Evolutionary conservation across 257 asterid genomes (phyloP).

Genomic region (Schizonepeta tenuifolia): DNA sequence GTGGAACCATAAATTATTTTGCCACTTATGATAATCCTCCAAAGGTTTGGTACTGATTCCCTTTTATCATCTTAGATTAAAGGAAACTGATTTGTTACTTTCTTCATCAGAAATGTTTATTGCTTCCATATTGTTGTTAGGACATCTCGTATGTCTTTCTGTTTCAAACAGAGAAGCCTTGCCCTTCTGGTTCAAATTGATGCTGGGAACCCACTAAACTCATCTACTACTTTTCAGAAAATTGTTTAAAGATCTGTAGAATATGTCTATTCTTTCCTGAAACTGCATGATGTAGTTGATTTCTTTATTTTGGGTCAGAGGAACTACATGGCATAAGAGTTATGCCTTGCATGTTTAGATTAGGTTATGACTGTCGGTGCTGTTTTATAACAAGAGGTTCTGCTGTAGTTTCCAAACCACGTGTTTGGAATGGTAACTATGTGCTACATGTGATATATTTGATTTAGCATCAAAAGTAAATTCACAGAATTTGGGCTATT

Average conservation of each 20-base stretch:
- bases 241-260: not conserved
- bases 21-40: conserved; percentile 78
- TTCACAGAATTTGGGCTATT: not conserved
- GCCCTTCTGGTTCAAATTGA: conserved; percentile 15
- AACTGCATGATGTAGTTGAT: not conserved
- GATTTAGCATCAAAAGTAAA: not conserved
- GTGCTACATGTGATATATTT: not conserved
- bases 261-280: not conserved
- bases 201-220: conserved; percentile 9
- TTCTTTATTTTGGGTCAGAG: conserved; percentile 12
- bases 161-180: conserved; percentile 11
- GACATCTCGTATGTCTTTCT: not conserved
- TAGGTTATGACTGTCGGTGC: conserved; percentile 28
- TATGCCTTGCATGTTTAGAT: conserved; percentile 20
- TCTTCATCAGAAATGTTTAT: not conserved
- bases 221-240: conserved; percentile 1
- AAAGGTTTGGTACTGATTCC: conserved; percentile 60
- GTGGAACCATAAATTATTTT: conserved; percentile 90
- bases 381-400: not conserved
- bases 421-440: conserved; percentile 6
- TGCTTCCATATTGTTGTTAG: conserved; percentile 18
- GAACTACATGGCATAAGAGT: conserved; percentile 15
- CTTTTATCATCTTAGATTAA: conserved; percentile 25
- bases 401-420: conserved; percentile 1
- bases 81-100: conserved; percentile 19